Evolutionary conservation across 805 yeast species (phyloP).

Genomic region (Starmera caribaea): DNA sequence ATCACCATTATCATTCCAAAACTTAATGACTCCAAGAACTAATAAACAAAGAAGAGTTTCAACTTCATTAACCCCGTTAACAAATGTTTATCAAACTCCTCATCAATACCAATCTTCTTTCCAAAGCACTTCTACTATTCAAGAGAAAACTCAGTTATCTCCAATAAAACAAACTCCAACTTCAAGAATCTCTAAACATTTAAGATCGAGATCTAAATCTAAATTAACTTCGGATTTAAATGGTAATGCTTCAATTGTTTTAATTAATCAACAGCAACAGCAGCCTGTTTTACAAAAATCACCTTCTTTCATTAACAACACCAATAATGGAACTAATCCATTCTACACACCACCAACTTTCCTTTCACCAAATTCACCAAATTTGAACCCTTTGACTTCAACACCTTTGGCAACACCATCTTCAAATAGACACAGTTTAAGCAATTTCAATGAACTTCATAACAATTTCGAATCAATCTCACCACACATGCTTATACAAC

Average conservation of each 20-base stretch:
- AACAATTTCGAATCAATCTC: conserved; percentile 10
- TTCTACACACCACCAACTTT: conserved; percentile 38
- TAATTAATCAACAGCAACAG: conserved; percentile 11
- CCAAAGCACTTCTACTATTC: conserved; percentile 6
- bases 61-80: conserved; percentile 25
- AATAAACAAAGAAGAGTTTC: conserved; percentile 17
- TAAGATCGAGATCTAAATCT: conserved; percentile 33
- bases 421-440: background rate
- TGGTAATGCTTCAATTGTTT: conserved; percentile 15
- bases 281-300: conserved; percentile 19
- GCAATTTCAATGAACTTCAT: background rate
- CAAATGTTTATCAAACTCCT: conserved; percentile 14
- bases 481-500: conserved; percentile 14
- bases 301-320: conserved; percentile 14
- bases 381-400: conserved; percentile 7
- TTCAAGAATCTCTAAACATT: conserved; percentile 23
- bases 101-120: conserved; percentile 1
- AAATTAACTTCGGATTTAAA: conserved; percentile 27
- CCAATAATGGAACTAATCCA: conserved; percentile 28
- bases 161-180: conserved; percentile 7
- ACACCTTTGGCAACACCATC: conserved; percentile 19
- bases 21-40: conserved; percentile 26
- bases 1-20: conserved; percentile 17
- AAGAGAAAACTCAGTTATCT: background rate
- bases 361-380: conserved; percentile 26